Evolutionary conservation across 192 early-diverging fungal species (phyloP).

Genomic region (Coemansia sp.): DNA sequence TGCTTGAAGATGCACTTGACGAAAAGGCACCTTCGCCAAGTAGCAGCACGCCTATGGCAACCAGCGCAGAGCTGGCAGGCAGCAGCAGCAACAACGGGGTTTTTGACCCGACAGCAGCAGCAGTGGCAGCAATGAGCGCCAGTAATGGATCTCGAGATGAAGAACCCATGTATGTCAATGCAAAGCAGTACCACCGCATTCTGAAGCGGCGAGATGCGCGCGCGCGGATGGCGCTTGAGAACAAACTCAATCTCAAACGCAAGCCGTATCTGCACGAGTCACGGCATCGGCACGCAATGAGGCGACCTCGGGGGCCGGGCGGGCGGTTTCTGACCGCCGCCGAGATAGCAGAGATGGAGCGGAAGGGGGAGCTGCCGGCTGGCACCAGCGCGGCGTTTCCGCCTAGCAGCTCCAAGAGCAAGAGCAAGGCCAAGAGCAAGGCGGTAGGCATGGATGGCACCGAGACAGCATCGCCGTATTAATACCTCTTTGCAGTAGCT

Average conservation of each 20-base stretch:
- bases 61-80: constrained; percentile 17
- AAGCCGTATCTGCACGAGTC: constrained; percentile 97
- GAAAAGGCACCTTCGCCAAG: constrained; percentile 19
- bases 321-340: constrained; percentile 91
- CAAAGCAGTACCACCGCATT: constrained; percentile 98
- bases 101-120: constrained; percentile 49
- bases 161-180: constrained; percentile 95
- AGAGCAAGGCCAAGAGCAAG: constrained; percentile 29
- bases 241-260: constrained; percentile 69
- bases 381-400: constrained; percentile 42
- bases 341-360: constrained; percentile 68
- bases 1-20: constrained; percentile 28
- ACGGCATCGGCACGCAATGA: constrained; percentile 95
- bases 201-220: constrained; percentile 90
- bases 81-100: constrained; percentile 10
- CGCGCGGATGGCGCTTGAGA: constrained; percentile 75
- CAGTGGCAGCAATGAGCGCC: constrained; percentile 47
- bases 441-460: constrained; percentile 6
- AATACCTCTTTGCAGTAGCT: no score
- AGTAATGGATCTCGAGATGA: constrained; percentile 57
- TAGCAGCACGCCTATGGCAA: constrained; percentile 21
- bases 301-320: constrained; percentile 93
- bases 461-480: background rate
- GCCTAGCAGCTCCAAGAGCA: constrained; percentile 29
- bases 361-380: constrained; percentile 41